phyloP scores from a whole-genome alignment of 495 filamentous ascomycete genomes.

The Rusavskia elegans region DNA sequence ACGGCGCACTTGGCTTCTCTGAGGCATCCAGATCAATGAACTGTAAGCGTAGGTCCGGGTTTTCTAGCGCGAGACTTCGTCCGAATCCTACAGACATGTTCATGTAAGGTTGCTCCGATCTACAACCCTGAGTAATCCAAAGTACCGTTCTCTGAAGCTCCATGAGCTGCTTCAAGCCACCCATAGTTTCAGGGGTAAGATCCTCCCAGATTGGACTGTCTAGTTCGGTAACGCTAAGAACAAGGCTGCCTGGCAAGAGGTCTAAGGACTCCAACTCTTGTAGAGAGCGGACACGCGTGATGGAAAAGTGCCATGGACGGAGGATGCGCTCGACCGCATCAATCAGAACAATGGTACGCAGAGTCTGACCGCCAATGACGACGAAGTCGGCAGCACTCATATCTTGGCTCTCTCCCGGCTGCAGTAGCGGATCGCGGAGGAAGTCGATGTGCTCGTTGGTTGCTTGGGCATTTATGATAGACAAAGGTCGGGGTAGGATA shows the following conservation, averaged over 20 bases:
- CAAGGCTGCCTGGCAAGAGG: not conserved
- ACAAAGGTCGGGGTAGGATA: constrained; percentile 17
- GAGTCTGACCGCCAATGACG: not conserved
- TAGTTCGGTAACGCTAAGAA: constrained; percentile 24
- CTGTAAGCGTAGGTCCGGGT: constrained; percentile 13
- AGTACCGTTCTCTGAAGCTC: constrained; percentile 20
- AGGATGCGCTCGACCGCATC: not conserved
- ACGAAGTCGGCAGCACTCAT: not conserved
- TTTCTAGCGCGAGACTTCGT: constrained; percentile 17
- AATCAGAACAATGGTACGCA: not conserved
- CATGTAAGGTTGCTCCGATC: constrained; percentile 18
- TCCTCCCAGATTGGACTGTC: constrained; percentile 25
- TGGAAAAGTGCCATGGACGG: not conserved
- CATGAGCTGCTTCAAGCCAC: constrained; percentile 20
- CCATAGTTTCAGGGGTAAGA: constrained; percentile 16
- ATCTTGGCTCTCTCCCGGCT: constrained; percentile 2
- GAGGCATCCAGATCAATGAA: constrained; percentile 17
- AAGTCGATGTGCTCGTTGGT: constrained; percentile 14
- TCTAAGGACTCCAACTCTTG: not conserved
- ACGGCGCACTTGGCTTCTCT: not conserved
- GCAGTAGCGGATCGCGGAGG: too few relatives aligned
- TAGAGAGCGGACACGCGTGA: not conserved
- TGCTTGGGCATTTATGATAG: constrained; percentile 28
- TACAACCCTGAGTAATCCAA: constrained; percentile 25
- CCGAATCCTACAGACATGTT: constrained; percentile 27